Evolutionary conservation across 371 early-diverging fungal genomes (phyloP), one percentile per base, ranked within the genome.

Genomic region (Rhizopus microsporus): DNA sequence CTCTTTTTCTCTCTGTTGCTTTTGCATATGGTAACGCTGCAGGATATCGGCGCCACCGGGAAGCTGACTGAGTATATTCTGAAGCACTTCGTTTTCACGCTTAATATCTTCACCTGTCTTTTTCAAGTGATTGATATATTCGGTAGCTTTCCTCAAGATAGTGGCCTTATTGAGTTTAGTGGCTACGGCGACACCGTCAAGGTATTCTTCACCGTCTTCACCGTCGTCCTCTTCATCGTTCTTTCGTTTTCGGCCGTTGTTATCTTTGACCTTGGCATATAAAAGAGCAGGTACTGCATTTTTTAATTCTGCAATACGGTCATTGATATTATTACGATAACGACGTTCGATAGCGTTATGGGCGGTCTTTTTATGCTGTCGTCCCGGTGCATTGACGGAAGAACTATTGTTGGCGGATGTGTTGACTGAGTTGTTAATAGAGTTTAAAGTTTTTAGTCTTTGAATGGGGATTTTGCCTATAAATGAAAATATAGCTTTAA

Each of bases 291-390:
- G 96, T 3, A 96, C 92, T 0, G 90, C 88, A 55, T 83, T 81
- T 58, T 88, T 88, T 7, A 96, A 79, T 46, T 95, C 93, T 32
- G 88, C 75, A 51, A 96, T 95, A 35, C 94, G 85, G 56, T 94
- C 91, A 79, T 96, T 96, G 71, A 96, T 92, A 70, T 94, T 96
- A 72, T 93, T 94, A 56, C 96, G 87, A 68, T 94, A 94, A 44
- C 93, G 87, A 10, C 92, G 85, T 71, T 96, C 96, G 46, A 95
- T 94, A 4, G 92, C 94, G 57, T 95, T 96, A 68, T 96, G 96
- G 1, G 94, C 92, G 6, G 91, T 88, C 68, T 93, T 94, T 69
- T 93, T 91, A n/a, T 69, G 74, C 23, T 68, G 63, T 15, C 69
- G 62, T 10, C 63, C 68, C 12, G 61, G 57, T 39, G 62, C n/a